Base-by-base conservation (phyloP, 108 stramenopile genomes). In the Nitzschia palea region DNA sequence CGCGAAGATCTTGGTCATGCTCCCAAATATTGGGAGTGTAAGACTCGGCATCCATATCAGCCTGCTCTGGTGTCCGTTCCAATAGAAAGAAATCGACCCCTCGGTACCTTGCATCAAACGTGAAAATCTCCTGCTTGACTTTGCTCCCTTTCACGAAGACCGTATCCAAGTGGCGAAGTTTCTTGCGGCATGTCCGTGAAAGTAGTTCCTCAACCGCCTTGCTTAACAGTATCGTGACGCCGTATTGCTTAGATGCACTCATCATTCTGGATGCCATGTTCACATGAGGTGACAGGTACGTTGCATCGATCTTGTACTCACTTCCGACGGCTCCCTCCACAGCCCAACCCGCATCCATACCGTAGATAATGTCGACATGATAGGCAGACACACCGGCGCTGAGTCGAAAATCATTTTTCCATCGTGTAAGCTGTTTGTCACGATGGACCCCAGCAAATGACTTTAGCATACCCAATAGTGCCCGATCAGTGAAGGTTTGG, bases 291-390 rank as follows among this genome's bases (percentile, higher is more conserved):
- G 94, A 95, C n/a, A 97, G 81, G 59, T 97, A 97, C 0, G 97
- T 97, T 25, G 97, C 97, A 74, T 97, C 97, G 52, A 97, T 91
- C 76, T 97, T 97, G 78, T 87, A 85, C 55, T 83, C 75, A 33
- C 88, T 91, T 10, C 96, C 96, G 37, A 97, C 96, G 2, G 96
- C 96, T 8, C 96, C 96, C 74, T 97, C 96, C 15, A 97, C 89
- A 0, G 93, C 93, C 98, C 98, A 98, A 27, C 98, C 98, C 1
- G 95, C 92, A 74, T 97, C 93, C 80, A 98, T 82, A 6, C 98
- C 98, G 65, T 88, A 91, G 26, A 91, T 88, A 54, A 97, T 86
- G 37, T 86, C 72, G 4, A 95, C 81, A n/a, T 78, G 75, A 56
- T 79, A 90, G 15, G 77, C 81, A 29, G 80, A 80, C 10, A 90